Base-by-base conservation (phyloP, 345 rosid species). In the Lepidium didymum region DNA sequence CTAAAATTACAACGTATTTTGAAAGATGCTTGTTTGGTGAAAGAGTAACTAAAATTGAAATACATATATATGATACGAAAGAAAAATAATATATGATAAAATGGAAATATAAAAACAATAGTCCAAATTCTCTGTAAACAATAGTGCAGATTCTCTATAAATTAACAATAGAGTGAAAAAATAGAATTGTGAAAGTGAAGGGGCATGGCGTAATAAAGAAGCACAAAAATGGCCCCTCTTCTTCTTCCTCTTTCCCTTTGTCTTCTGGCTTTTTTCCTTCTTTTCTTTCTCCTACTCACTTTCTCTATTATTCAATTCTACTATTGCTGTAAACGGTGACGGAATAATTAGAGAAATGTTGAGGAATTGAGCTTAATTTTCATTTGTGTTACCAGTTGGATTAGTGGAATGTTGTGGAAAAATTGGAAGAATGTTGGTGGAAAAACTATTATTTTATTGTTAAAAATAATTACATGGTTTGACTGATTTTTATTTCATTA, bases 181-280 rank as follows among this genome's bases (percentile, higher is more conserved):
- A 21, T 33, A 74, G 53, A 56, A 44, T n/a, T n/a, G 47, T 50
- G 78, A 74, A 27, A 52, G 68, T 53, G 68, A 67, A 53, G 55
- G 56, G 68, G 68, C 58, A 74, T 47, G 71, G 46, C 21, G 31
- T 38, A 12, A 1, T 0, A 56, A 57, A 31, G 45, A 31, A 49
- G 67, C 61, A 46, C 56, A 58, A 25, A 66, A 6, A 50, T 73
- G 77, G 68, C 62, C 77, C 72, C 72, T 54, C 44, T 13, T 21
- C n/a, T n/a, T n/a, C 51, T 18, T 29, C n/a, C n/a, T n/a, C 56
- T 74, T 67, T 59, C 18, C 74, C 78, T n/a, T 38, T 68, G 60
- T 68, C 73, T 68, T 74, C 23, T 38, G 78, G 78, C 78, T 74
- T 74, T 74, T 74, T 25, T 54, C 78, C 69, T 61, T 46, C 29